Evolutionary conservation across 2,329 filamentous ascomycete species (phyloP).

Genomic region (Penicillium aurantiogriseum): DNA sequence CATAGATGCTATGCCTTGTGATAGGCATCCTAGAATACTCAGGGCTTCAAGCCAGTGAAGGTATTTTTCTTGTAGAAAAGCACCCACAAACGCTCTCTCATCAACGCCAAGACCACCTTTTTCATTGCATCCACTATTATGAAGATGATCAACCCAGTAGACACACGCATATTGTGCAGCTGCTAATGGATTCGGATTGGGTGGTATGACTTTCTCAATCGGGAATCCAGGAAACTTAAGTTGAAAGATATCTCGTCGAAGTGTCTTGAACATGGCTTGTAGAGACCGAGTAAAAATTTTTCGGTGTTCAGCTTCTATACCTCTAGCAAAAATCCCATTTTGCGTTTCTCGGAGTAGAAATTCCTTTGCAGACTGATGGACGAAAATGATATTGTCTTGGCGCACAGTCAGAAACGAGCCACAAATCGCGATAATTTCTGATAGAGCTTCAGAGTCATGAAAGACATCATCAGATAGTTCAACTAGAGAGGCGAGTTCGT

Average conservation of each 20-base stretch:
- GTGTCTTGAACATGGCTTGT: constrained; percentile 24
- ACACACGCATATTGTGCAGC: no score
- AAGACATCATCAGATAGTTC: background rate
- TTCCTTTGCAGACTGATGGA: constrained; percentile 31
- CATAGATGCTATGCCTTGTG: no score
- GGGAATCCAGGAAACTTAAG: no score
- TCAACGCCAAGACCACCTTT: no score
- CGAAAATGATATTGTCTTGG: constrained; percentile 17
- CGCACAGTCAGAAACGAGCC: constrained; percentile 26
- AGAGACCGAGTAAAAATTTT: constrained; percentile 39
- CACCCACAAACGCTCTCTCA: no score
- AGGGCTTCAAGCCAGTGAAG: no score
- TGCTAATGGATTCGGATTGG: no score
- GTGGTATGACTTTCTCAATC: no score
- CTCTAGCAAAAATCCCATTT: constrained; percentile 29
- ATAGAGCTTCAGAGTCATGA: background rate
- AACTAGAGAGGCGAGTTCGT: background rate
- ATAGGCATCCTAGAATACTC: no score
- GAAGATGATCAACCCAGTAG: no score
- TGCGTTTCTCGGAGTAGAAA: constrained; percentile 6
- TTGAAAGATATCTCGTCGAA: constrained; percentile 21
- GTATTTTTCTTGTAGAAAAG: no score
- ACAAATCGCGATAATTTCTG: constrained; percentile 19
- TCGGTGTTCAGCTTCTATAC: constrained; percentile 24
- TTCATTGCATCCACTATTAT: no score